These are phyloP conservation scores for Piper longum DNA, from an alignment of 164 flowering plant species.

Conservation along the genomic window DNA sequence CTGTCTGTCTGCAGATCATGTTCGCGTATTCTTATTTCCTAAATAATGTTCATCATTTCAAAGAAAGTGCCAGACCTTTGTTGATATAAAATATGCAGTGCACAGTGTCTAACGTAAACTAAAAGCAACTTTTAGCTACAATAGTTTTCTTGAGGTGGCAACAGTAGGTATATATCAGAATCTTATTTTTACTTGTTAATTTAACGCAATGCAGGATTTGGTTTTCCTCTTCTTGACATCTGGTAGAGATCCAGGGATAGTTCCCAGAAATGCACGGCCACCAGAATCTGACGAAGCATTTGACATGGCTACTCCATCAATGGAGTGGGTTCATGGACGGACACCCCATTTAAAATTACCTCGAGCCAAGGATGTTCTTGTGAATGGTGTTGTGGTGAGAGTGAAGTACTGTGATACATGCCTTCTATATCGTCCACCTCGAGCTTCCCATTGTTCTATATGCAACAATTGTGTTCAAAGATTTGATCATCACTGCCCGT, in stretches of 20 bases:
- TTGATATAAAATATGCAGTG: too few species aligned
- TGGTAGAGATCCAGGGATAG: conserved; percentile 86
- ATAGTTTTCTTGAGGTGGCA: too few species aligned
- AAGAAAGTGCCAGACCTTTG: too few species aligned
- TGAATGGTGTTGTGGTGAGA: conserved; percentile 58
- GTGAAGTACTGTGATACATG: conserved; percentile 92
- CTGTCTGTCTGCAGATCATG: too few species aligned
- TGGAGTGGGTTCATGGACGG: conserved; percentile 66
- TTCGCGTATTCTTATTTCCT: too few species aligned
- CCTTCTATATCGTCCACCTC: conserved; percentile 75
- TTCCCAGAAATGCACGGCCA: conserved; percentile 60
- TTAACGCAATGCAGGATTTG: conserved; percentile 50
- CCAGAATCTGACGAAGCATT: conserved; percentile 55
- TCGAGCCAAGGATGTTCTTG: conserved; percentile 49
- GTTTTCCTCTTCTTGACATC: conserved; percentile 68
- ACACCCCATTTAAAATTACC: conserved; percentile 53
- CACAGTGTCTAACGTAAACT: too few species aligned
- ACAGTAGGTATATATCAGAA: not conserved
- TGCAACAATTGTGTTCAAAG: conserved; percentile 95
- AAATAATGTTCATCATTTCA: too few species aligned
- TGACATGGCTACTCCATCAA: conserved; percentile 46
- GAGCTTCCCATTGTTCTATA: conserved; percentile 91
- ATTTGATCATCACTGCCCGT: conserved; percentile 96
- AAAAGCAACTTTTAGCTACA: too few species aligned
- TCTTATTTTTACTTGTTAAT: not conserved